Percentiles rank a stretch among this genome's conserved stretches.
These are phyloP conservation scores for Colletotrichum spaethianum DNA, from an alignment of 2,329 filamentous ascomycete genomes.

Conservation along the genomic window DNA sequence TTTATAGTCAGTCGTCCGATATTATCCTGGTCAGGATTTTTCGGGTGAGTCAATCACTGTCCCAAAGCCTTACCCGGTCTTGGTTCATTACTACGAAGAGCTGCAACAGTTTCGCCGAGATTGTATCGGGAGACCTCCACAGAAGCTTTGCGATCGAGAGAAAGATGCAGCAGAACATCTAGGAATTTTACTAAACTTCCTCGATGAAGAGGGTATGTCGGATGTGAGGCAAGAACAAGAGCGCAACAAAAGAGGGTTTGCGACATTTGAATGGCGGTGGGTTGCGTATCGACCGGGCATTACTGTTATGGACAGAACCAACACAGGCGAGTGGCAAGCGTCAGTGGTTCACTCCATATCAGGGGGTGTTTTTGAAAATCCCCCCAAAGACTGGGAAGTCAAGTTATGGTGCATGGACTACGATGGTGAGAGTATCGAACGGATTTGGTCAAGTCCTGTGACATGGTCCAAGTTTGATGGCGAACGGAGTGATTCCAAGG, in stretches of 20 bases:
- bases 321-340: neutral
- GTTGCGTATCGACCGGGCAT: slow-evolving; percentile 39
- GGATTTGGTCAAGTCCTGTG: neutral
- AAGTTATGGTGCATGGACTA: neutral
- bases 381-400: neutral
- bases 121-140: neutral
- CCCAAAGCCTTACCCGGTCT: slow-evolving; percentile 22
- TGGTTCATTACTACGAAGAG: slow-evolving; percentile 19
- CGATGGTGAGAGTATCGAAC: neutral
- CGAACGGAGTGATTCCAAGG: neutral
- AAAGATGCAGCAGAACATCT: slow-evolving; percentile 38
- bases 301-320: neutral
- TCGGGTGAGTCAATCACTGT: slow-evolving; percentile 23
- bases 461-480: slow-evolving; percentile 6
- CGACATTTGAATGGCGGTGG: slow-evolving; percentile 44
- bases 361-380: slow-evolving; percentile 9
- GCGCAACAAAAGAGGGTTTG: slow-evolving; percentile 38
- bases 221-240: slow-evolving; percentile 42
- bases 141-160: slow-evolving; percentile 41
- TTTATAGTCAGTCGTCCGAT: slow-evolving; percentile 42
- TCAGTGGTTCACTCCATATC: neutral
- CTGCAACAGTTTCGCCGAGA: neutral
- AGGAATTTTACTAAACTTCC: slow-evolving; percentile 41
- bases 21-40: slow-evolving; percentile 38
- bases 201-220: slow-evolving; percentile 45